Conservation (phyloP, 2,329 filamentous ascomycete species). For the Magnaporthiopsis poae region DNA sequence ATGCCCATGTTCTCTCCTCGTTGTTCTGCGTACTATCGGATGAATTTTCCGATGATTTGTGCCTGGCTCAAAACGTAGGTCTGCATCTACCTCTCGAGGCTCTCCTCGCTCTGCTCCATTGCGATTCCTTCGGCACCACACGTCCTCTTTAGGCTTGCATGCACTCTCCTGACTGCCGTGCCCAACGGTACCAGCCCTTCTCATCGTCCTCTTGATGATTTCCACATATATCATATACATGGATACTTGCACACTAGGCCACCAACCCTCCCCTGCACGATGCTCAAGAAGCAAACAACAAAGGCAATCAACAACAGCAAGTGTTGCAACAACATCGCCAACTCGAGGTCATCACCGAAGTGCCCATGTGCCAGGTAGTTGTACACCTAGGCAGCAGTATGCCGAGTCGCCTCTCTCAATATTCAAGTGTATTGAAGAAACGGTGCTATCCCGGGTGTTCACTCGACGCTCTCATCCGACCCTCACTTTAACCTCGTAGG, state of each 20-base stretch:
- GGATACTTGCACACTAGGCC: not conserved
- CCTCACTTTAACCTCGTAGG: conserved; percentile 66
- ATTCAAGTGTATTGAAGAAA: not conserved
- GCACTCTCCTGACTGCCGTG: not conserved
- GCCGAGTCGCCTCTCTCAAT: not conserved
- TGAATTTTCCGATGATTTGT: not conserved
- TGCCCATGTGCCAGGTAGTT: not conserved
- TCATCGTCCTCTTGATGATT: not conserved
- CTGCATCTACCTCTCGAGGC: not conserved
- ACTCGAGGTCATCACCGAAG: not conserved
- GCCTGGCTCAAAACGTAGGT: not conserved
- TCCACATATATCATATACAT: not conserved
- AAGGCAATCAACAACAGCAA: not conserved
- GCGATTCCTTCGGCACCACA: not conserved
- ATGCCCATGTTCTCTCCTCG: not conserved
- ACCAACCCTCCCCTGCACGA: not conserved
- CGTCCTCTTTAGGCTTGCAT: not conserved
- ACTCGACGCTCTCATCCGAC: conserved; percentile 54
- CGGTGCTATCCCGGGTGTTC: conserved; percentile 27
- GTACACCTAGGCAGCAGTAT: not conserved
- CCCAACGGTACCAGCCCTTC: not conserved
- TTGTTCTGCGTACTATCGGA: not conserved
- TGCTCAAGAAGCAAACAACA: not conserved
- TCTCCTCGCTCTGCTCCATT: not conserved
- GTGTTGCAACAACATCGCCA: not conserved